Evolutionary conservation across 495 filamentous ascomycete species (phyloP).

Genomic region (Podospora appendiculata): DNA sequence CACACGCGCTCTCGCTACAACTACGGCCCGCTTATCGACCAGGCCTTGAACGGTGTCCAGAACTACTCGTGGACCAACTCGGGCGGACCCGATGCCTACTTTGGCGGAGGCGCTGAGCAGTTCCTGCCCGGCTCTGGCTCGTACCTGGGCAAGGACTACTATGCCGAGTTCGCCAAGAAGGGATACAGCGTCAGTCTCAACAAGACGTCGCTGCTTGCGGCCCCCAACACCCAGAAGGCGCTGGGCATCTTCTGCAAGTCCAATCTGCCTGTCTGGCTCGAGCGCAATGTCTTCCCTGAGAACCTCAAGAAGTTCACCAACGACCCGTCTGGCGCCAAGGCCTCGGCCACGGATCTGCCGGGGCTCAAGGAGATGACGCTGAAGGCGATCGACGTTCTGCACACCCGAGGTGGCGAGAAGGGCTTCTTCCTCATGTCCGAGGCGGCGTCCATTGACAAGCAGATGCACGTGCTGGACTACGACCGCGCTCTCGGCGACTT

Average conservation of each 20-base stretch:
- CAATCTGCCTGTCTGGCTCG: constrained; percentile 64
- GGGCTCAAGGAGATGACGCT: constrained; percentile 76
- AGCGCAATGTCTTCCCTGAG: constrained; percentile 60
- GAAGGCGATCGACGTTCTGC: constrained; percentile 65
- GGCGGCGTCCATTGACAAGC: constrained; percentile 70
- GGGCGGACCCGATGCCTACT: constrained; percentile 61
- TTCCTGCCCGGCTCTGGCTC: constrained; percentile 51
- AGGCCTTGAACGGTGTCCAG: constrained; percentile 47
- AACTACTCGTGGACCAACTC: constrained; percentile 64
- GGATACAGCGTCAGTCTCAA: constrained; percentile 59
- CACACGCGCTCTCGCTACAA: constrained; percentile 56
- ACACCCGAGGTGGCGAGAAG: constrained; percentile 50
- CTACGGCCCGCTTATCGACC: constrained; percentile 57
- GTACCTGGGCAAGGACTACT: constrained; percentile 56
- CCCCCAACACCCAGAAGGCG: constrained; percentile 45
- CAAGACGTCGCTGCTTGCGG: constrained; percentile 52
- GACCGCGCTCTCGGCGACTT: constrained; percentile 68
- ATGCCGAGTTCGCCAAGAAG: constrained; percentile 54
- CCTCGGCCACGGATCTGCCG: constrained; percentile 56
- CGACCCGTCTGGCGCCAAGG: constrained; percentile 50
- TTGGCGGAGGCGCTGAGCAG: constrained; percentile 66
- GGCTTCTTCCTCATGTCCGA: constrained; percentile 75
- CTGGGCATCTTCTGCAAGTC: constrained; percentile 61
- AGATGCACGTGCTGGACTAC: constrained; percentile 71
- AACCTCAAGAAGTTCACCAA: constrained; percentile 54